phyloP scores from a whole-genome alignment of 257 asterid genomes.

The Anisodus tanguticus region DNA sequence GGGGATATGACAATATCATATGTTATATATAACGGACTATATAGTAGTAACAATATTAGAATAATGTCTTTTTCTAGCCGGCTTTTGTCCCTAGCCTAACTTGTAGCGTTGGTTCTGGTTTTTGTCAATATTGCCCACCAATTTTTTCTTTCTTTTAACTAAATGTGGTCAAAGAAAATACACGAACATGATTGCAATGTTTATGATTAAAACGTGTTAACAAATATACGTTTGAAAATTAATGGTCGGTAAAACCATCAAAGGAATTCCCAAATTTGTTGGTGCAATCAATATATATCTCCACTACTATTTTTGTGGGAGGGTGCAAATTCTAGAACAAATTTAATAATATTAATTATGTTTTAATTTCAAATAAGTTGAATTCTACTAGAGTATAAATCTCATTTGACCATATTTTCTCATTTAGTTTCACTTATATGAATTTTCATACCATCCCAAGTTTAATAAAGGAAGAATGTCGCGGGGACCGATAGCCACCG shows the following conservation, averaged over 20 bases:
- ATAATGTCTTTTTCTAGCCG: conserved; percentile 21
- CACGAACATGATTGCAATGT: neutral
- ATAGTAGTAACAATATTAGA: conserved; percentile 10
- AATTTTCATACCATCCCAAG: too few relatives aligned
- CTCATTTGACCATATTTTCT: too few relatives aligned
- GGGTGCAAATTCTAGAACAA: too few relatives aligned
- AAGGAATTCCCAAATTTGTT: neutral
- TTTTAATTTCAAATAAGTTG: too few relatives aligned
- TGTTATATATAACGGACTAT: neutral
- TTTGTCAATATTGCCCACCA: conserved; percentile 13
- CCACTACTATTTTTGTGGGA: too few relatives aligned
- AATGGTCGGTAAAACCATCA: neutral
- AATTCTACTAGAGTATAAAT: too few relatives aligned
- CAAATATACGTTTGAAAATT: neutral
- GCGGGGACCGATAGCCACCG: too few relatives aligned
- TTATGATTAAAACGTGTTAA: conserved; percentile 7
- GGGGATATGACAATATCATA: neutral
- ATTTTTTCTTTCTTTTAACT: neutral
- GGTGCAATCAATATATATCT: too few relatives aligned
- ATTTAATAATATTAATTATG: too few relatives aligned
- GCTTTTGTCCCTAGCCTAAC: conserved; percentile 10
- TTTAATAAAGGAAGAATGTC: too few relatives aligned
- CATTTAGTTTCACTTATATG: too few relatives aligned
- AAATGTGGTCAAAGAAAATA: conserved; percentile 9
- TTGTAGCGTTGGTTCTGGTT: neutral